Percentiles rank a stretch among this genome's conserved stretches.
phyloP scores from a whole-genome alignment of 371 early-diverging fungal species.

The Rhizopus stolonifer region DNA sequence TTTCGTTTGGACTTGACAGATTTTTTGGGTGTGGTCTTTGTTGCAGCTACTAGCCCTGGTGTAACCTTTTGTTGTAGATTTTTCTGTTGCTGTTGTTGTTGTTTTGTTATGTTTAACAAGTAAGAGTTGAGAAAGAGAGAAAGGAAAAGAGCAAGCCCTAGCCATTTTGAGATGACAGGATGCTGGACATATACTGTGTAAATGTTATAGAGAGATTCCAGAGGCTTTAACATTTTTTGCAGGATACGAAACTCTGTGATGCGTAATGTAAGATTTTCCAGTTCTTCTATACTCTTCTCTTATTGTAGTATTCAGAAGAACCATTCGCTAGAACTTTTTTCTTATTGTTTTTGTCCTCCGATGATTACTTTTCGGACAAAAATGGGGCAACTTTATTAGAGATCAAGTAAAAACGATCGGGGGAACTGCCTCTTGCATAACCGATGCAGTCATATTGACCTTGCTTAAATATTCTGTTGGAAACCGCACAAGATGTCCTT shows the following conservation, averaged over 20 bases:
- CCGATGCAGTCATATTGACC: conserved; percentile 63
- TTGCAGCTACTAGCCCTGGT: background rate
- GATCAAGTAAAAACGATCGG: conserved; percentile 50
- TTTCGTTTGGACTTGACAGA: conserved; percentile 8
- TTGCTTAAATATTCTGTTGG: conserved; percentile 70
- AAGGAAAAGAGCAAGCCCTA: conserved; percentile 46
- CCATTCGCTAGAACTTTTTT: background rate
- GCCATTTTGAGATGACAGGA: conserved; percentile 60
- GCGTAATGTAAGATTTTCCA: background rate
- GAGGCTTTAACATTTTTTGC: conserved; percentile 17
- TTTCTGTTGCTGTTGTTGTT: conserved; percentile 29
- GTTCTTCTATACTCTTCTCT: background rate
- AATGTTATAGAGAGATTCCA: conserved; percentile 46
- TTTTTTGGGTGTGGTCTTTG: conserved; percentile 11
- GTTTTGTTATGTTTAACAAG: conserved; percentile 55
- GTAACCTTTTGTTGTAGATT: background rate
- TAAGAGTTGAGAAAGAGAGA: conserved; percentile 63
- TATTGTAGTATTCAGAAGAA: background rate
- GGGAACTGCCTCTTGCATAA: conserved; percentile 54
- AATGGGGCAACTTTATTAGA: background rate
- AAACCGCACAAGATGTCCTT: conserved; percentile 65
- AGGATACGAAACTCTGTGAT: background rate
- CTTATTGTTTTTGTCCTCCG: background rate
- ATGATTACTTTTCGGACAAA: background rate
- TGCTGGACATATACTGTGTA: conserved; percentile 57